phyloP scores from a whole-genome alignment of 371 early-diverging fungal species.

The Parasitella parasitica region DNA sequence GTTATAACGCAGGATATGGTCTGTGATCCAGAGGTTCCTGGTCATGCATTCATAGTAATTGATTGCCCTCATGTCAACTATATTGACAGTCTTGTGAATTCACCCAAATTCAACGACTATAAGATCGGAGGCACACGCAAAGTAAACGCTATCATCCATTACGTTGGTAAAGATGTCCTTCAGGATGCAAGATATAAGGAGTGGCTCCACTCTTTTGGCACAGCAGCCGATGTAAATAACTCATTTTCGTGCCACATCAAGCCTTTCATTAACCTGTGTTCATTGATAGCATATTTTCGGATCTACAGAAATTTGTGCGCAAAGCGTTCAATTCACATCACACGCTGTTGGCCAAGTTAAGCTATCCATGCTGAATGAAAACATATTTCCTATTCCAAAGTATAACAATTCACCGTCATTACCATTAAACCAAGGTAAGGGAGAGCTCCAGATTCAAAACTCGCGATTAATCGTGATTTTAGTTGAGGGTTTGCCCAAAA shows the following conservation, averaged over 20 bases:
- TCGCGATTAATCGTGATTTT: neutral
- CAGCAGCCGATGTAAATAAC: constrained; percentile 56
- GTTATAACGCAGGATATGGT: constrained; percentile 76
- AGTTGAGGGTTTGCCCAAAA: constrained; percentile 28
- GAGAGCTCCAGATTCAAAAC: too few relatives aligned
- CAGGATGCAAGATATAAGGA: constrained; percentile 63
- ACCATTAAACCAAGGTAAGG: neutral
- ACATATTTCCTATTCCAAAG: constrained; percentile 67
- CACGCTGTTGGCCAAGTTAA: constrained; percentile 59
- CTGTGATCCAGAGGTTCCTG: constrained; percentile 38
- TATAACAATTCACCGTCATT: constrained; percentile 46
- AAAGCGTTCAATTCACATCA: constrained; percentile 58
- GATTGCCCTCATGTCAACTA: constrained; percentile 79
- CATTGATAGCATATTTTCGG: constrained; percentile 65
- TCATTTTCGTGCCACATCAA: neutral
- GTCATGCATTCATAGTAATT: constrained; percentile 73
- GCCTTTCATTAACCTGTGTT: neutral
- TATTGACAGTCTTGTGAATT: constrained; percentile 54
- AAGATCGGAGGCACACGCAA: constrained; percentile 19
- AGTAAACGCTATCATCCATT: constrained; percentile 64
- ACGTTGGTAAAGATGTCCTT: constrained; percentile 67
- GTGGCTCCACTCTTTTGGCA: constrained; percentile 77
- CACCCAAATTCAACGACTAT: constrained; percentile 49
- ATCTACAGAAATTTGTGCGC: constrained; percentile 54
- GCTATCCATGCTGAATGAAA: constrained; percentile 56